phyloP scores from a whole-genome alignment of 2,329 filamentous ascomycete genomes.

The Xylariaceae sp. region DNA sequence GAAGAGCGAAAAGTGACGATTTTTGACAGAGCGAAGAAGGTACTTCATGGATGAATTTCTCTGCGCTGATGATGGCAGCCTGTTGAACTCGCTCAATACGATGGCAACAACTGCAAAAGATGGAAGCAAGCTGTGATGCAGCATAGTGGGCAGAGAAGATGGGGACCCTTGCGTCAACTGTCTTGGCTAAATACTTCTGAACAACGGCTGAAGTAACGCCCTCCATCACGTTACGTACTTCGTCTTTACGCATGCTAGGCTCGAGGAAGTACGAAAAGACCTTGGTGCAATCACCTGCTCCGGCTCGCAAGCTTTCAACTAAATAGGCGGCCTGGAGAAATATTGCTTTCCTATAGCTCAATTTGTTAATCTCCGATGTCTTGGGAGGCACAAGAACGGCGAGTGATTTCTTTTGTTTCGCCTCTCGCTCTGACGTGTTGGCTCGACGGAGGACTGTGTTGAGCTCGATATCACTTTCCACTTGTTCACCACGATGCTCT shows the following conservation, averaged over 20 bases:
- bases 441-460: conserved; percentile 90
- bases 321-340: conserved; percentile 89
- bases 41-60: conserved; percentile 77
- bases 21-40: conserved; percentile 89
- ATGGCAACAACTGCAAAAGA: conserved; percentile 89
- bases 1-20: conserved; percentile 82
- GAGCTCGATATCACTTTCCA: conserved; percentile 94
- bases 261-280: conserved; percentile 93
- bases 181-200: conserved; percentile 73
- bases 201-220: conserved; percentile 65
- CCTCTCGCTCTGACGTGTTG: conserved; percentile 72
- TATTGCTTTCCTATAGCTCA: conserved; percentile 87
- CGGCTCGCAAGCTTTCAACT: conserved; percentile 82
- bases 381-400: conserved; percentile 69
- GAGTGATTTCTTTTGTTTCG: conserved; percentile 76
- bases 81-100: conserved; percentile 88
- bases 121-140: conserved; percentile 78
- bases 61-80: conserved; percentile 76
- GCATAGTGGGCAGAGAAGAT: conserved; percentile 87
- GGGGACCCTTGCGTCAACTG: conserved; percentile 65
- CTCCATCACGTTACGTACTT: conserved; percentile 63
- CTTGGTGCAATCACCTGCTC: conserved; percentile 84
- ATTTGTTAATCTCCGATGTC: conserved; percentile 70
- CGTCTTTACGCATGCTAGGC: conserved; percentile 67
- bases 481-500: conserved; percentile 81